Conservation (phyloP, 345 rosid species). For the Leavenworthia alabamica region DNA sequence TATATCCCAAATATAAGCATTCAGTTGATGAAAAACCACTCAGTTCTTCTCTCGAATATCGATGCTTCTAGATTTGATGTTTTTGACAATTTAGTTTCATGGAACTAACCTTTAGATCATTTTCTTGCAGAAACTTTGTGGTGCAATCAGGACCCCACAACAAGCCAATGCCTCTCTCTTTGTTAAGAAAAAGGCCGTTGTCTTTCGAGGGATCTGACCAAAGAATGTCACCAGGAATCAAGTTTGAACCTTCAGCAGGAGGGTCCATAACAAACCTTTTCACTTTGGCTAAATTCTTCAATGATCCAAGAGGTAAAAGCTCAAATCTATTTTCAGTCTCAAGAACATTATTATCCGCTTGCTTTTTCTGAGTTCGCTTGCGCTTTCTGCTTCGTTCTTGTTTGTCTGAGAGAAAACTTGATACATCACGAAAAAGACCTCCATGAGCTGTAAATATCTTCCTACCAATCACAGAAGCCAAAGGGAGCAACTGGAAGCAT, state of each 20-base stretch:
- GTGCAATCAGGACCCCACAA: slow-evolving; percentile 39
- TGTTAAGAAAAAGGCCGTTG: slow-evolving; percentile 23
- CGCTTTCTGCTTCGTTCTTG: slow-evolving; percentile 32
- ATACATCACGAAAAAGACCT: slow-evolving; percentile 31
- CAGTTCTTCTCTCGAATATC: slow-evolving; percentile 1
- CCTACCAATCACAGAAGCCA: slow-evolving; percentile 34
- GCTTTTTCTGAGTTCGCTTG: slow-evolving; percentile 30
- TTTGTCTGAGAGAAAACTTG: slow-evolving; percentile 27
- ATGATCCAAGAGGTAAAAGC: slow-evolving; percentile 26
- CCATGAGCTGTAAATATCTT: slow-evolving; percentile 35
- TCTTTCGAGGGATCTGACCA: slow-evolving; percentile 34
- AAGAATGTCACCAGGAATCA: slow-evolving; percentile 36
- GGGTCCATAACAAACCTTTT: slow-evolving; percentile 31
- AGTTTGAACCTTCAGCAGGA: slow-evolving; percentile 28
- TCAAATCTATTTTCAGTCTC: slow-evolving; percentile 19
- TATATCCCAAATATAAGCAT: neutral
- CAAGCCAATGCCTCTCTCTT: slow-evolving; percentile 35
- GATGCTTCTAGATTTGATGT: neutral
- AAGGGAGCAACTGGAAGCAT: slow-evolving; percentile 33
- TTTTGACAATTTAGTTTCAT: neutral
- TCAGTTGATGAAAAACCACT: neutral
- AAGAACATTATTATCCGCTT: slow-evolving; percentile 6
- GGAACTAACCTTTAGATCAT: slow-evolving; percentile 28
- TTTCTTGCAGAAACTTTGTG: slow-evolving; percentile 30
- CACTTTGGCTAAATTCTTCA: slow-evolving; percentile 29